phyloP scores from a whole-genome alignment of 495 filamentous ascomycete genomes.

The Penicillium pulvis region DNA sequence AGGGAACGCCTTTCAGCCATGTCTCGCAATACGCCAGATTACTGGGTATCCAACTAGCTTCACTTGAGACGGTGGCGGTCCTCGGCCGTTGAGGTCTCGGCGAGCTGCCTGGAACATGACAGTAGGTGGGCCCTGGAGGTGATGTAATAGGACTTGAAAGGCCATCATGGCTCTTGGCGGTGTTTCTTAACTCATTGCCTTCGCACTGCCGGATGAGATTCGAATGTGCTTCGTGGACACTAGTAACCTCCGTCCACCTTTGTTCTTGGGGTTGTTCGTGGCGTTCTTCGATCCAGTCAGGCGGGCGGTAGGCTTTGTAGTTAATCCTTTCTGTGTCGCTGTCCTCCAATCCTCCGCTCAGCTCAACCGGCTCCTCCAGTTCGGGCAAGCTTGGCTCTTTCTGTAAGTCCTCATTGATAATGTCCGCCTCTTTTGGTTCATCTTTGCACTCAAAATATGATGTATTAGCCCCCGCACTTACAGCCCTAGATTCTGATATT shows the following conservation, averaged over 20 bases:
- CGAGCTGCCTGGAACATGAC: slow-evolving; percentile 17
- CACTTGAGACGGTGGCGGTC: slow-evolving; percentile 44
- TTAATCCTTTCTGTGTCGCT: slow-evolving; percentile 1
- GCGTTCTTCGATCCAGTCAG: slow-evolving; percentile 2
- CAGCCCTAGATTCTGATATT: slow-evolving; percentile 39
- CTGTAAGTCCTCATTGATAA: background rate
- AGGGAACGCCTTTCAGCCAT: slow-evolving; percentile 46
- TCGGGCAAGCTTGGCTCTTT: background rate
- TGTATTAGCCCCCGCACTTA: slow-evolving; percentile 32
- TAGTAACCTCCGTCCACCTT: slow-evolving; percentile 25
- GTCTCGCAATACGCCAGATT: slow-evolving; percentile 46
- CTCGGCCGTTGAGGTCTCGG: slow-evolving; percentile 37
- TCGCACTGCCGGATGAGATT: slow-evolving; percentile 38
- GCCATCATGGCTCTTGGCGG: slow-evolving; percentile 2
- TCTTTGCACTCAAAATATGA: slow-evolving; percentile 37
- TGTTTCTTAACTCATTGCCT: slow-evolving; percentile 15
- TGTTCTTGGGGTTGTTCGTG: slow-evolving; percentile 9
- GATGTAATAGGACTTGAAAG: slow-evolving; percentile 9
- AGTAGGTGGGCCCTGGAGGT: slow-evolving; percentile 7
- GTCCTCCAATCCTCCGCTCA: background rate
- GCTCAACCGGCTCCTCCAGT: background rate
- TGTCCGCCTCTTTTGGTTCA: slow-evolving; percentile 7
- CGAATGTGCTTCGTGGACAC: slow-evolving; percentile 45
- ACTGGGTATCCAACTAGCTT: slow-evolving; percentile 46
- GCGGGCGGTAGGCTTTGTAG: slow-evolving; percentile 21